Evolutionary conservation across 2,329 filamentous ascomycete species (phyloP).

Genomic region (Trichoderma brevicompactum): DNA sequence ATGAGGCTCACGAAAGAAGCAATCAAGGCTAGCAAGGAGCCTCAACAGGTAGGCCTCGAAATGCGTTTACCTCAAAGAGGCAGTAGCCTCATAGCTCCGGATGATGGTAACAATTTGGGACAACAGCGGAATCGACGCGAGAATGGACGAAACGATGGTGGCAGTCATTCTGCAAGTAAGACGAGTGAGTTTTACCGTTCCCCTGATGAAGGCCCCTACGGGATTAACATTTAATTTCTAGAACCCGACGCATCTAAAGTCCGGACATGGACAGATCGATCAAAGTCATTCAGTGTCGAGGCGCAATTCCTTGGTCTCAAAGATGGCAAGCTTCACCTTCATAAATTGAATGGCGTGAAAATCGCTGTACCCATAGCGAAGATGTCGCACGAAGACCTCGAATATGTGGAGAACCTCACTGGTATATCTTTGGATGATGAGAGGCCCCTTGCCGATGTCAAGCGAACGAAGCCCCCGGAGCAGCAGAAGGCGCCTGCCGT

Average conservation of each 20-base stretch:
- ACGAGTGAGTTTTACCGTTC: conserved; percentile 64
- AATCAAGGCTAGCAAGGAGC: conserved; percentile 64
- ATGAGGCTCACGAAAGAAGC: conserved; percentile 82
- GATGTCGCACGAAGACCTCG: conserved; percentile 93
- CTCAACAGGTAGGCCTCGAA: conserved; percentile 72
- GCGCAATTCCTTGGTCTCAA: conserved; percentile 93
- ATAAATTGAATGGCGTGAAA: conserved; percentile 97
- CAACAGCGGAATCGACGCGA: conserved; percentile 75
- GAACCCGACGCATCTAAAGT: conserved; percentile 84
- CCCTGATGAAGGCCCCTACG: background rate
- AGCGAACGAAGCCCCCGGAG: conserved; percentile 52
- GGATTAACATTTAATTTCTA: conserved; percentile 41
- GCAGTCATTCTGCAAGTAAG: conserved; percentile 62
- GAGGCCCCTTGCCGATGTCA: conserved; percentile 87
- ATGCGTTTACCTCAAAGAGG: conserved; percentile 76
- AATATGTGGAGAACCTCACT: conserved; percentile 89
- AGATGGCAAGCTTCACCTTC: conserved; percentile 95
- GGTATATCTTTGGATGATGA: conserved; percentile 91
- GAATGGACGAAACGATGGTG: conserved; percentile 62
- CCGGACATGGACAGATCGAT: conserved; percentile 92
- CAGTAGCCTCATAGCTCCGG: conserved; percentile 74
- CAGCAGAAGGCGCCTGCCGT: conserved; percentile 45
- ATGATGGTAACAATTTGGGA: conserved; percentile 68
- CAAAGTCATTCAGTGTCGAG: conserved; percentile 95
- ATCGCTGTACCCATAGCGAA: conserved; percentile 95